A percentile compares a stretch with the other conserved stretches of the same genome.
Evolutionary conservation across 306 rosid genomes (phyloP).

Genomic region (Pyrus communis): DNA sequence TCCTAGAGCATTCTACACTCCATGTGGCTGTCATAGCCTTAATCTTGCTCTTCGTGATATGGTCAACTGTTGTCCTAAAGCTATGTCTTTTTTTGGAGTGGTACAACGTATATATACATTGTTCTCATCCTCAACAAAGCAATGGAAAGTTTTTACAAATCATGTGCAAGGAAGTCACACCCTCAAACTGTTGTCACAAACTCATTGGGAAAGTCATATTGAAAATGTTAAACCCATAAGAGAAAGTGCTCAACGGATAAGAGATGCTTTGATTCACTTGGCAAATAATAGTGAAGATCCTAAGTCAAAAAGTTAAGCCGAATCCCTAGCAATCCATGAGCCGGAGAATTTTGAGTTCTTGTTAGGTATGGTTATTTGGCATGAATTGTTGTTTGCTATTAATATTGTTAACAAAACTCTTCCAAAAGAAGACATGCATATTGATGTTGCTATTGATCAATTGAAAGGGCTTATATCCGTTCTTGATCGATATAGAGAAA

Average conservation of each 20-base stretch:
- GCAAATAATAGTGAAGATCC: background rate
- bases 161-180: background rate
- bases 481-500: background rate
- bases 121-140: background rate
- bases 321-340: background rate
- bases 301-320: background rate
- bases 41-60: background rate
- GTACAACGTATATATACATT: background rate
- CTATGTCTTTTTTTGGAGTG: background rate
- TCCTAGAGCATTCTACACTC: background rate
- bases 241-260: background rate
- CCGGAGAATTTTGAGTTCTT: slow-evolving; percentile 11
- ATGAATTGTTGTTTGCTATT: slow-evolving; percentile 18
- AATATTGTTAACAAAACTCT: background rate
- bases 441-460: background rate
- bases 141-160: background rate
- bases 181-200: background rate
- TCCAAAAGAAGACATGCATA: background rate
- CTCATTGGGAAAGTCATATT: background rate
- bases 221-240: background rate
- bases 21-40: background rate
- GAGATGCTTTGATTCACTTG: background rate
- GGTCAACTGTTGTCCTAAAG: background rate
- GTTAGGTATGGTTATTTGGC: slow-evolving; percentile 7
- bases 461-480: background rate